Evolutionary conservation across 2,329 filamentous ascomycete species (phyloP).

Genomic region (Dothidotthia symphoricarpi): DNA sequence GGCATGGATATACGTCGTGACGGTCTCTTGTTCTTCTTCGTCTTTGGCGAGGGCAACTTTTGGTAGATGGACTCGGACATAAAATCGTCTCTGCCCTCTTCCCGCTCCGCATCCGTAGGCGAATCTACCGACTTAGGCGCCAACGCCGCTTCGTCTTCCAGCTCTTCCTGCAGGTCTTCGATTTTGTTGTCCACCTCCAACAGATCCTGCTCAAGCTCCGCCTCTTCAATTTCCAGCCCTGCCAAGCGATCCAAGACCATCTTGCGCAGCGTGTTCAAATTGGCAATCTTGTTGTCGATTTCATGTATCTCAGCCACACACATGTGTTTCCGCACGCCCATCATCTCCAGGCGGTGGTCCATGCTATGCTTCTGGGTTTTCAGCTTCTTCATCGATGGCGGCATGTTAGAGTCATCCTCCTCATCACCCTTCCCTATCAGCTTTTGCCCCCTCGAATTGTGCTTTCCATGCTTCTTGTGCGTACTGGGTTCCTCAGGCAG

Average conservation of each 20-base stretch:
- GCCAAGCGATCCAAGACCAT: constrained; percentile 88
- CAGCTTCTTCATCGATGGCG: constrained; percentile 68
- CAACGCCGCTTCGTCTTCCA: constrained; percentile 51
- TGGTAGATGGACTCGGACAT: constrained; percentile 99
- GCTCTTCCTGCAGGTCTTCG: constrained; percentile 61
- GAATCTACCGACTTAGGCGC: constrained; percentile 43
- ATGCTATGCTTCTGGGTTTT: constrained; percentile 77
- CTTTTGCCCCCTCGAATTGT: constrained; percentile 72
- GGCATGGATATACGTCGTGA: constrained; percentile 82
- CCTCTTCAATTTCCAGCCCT: constrained; percentile 84
- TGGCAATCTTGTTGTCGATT: constrained; percentile 95
- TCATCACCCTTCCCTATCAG: constrained; percentile 64
- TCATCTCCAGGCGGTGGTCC: constrained; percentile 84
- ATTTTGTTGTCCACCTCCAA: constrained; percentile 61
- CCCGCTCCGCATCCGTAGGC: constrained; percentile 50
- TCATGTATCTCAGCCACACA: constrained; percentile 93
- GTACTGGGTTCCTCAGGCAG: constrained; percentile 64
- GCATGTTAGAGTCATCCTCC: constrained; percentile 53
- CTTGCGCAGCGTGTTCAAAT: constrained; percentile 86
- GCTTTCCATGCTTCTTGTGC: constrained; percentile 58
- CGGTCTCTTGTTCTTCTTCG: constrained; percentile 53
- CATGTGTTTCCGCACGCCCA: constrained; percentile 94
- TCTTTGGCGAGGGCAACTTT: constrained; percentile 68
- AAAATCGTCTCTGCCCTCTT: constrained; percentile 62
- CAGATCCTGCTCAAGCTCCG: constrained; percentile 81